phyloP scores from a whole-genome alignment of 2,329 filamentous ascomycete species.

The Sporothrix variecibatus region DNA sequence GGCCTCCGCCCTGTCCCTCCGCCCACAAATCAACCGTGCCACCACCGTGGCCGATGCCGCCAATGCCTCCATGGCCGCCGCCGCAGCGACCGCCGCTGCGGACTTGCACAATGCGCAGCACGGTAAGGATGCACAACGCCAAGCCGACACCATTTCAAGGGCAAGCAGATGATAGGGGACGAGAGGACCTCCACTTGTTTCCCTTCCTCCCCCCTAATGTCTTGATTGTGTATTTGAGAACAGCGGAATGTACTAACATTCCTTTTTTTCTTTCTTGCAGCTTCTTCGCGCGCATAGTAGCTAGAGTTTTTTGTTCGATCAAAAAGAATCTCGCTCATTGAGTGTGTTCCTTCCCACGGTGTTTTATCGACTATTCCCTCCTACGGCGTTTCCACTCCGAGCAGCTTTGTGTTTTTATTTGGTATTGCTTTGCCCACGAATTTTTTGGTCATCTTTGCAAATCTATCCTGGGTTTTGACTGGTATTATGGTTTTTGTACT shows the following conservation, averaged over 20 bases:
- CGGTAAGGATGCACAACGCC: slow-evolving; percentile 50
- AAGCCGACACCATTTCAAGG: slow-evolving; percentile 61
- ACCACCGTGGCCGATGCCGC: slow-evolving; percentile 25
- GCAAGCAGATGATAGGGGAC: slow-evolving; percentile 34
- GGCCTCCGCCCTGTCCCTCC: neutral
- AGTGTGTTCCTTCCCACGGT: neutral
- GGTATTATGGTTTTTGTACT: neutral
- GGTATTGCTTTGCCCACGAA: neutral
- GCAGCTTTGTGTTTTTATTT: neutral
- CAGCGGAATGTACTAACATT: slow-evolving; percentile 5
- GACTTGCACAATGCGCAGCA: slow-evolving; percentile 12
- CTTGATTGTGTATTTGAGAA: neutral
- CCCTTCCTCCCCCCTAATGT: neutral
- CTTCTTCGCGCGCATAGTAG: slow-evolving; percentile 29
- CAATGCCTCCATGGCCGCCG: slow-evolving; percentile 16
- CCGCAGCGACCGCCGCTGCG: neutral
- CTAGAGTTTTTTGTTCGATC: neutral
- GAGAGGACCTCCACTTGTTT: slow-evolving; percentile 17
- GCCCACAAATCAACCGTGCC: slow-evolving; percentile 24
- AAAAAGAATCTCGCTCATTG: neutral
- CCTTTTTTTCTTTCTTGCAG: neutral
- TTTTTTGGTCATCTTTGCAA: neutral
- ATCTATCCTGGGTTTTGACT: too few species aligned
- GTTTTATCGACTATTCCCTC: neutral
- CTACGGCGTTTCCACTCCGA: neutral